A percentile compares a stretch with the other conserved stretches of the same genome.
Evolutionary conservation across 2,329 filamentous ascomycete species (phyloP).

Genomic region (Fusarium nodosum): DNA sequence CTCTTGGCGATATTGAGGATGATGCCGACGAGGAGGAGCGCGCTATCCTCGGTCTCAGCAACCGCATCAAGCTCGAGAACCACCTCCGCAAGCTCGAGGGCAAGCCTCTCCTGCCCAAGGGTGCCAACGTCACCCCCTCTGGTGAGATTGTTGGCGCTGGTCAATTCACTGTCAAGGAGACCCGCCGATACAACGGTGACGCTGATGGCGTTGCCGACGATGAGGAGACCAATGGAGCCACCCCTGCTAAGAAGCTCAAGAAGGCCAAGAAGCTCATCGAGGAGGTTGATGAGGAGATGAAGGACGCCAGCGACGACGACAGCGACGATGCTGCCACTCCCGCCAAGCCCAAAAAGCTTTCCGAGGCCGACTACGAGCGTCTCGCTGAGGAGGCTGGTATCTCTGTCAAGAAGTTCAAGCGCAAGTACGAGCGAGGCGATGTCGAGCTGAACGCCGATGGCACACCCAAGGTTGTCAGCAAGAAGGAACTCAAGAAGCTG

Average conservation of each 20-base stretch:
- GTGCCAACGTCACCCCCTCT: slow-evolving; percentile 80
- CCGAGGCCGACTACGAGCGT: slow-evolving; percentile 68
- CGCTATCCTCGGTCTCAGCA: slow-evolving; percentile 80
- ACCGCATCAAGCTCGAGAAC: slow-evolving; percentile 80
- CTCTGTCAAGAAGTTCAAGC: slow-evolving; percentile 81
- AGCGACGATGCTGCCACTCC: slow-evolving; percentile 53
- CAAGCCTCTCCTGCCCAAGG: slow-evolving; percentile 85
- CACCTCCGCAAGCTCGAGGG: slow-evolving; percentile 85
- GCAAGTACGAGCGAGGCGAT: slow-evolving; percentile 82
- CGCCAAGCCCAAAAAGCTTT: slow-evolving; percentile 61
- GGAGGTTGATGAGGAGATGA: slow-evolving; percentile 61
- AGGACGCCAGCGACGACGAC: slow-evolving; percentile 60
- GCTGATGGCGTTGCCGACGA: slow-evolving; percentile 85
- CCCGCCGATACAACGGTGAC: slow-evolving; percentile 93
- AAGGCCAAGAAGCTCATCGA: slow-evolving; percentile 60
- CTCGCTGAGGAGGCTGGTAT: slow-evolving; percentile 76
- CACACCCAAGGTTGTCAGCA: slow-evolving; percentile 75
- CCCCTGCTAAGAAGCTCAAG: slow-evolving; percentile 54
- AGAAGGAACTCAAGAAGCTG: slow-evolving; percentile 82
- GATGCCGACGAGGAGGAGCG: slow-evolving; percentile 91
- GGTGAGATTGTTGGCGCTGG: slow-evolving; percentile 73
- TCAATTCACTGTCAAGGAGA: slow-evolving; percentile 94
- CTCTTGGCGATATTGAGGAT: slow-evolving; percentile 70
- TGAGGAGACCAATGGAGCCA: slow-evolving; percentile 61
- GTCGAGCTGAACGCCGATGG: slow-evolving; percentile 76